Evolutionary conservation across 2,329 filamentous ascomycete genomes (phyloP).

Genomic region (Cladorrhinum sp.): DNA sequence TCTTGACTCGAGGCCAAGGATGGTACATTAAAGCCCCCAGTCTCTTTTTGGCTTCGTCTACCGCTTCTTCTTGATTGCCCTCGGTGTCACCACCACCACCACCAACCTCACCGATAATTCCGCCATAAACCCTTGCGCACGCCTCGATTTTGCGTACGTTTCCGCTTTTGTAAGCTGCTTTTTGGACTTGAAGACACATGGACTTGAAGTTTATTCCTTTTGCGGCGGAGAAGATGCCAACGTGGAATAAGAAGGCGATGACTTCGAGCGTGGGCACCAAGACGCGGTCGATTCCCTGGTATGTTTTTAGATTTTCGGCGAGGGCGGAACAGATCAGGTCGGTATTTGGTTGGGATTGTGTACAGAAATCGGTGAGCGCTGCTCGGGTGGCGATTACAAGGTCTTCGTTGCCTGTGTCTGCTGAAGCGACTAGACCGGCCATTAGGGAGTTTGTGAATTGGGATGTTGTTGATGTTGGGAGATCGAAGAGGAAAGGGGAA

Average conservation of each 20-base stretch:
- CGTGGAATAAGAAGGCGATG: conserved; percentile 72
- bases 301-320: conserved; percentile 50
- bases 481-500: conserved; percentile 43
- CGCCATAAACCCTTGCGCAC: conserved; percentile 75
- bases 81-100: too few relatives aligned
- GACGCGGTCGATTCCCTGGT: conserved; percentile 64
- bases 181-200: conserved; percentile 70
- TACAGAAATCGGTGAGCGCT: conserved; percentile 58
- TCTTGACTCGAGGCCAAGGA: conserved; percentile 74
- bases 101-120: conserved; percentile 48
- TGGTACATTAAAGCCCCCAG: conserved; percentile 72
- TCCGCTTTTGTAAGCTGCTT: conserved; percentile 76
- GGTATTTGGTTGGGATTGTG: conserved; percentile 38
- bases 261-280: conserved; percentile 75
- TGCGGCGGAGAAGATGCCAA: conserved; percentile 39
- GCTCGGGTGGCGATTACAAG: conserved; percentile 66
- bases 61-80: conserved; percentile 43
- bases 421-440: conserved; percentile 67
- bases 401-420: conserved; percentile 74
- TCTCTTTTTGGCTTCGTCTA: conserved; percentile 61
- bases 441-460: conserved; percentile 47
- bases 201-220: conserved; percentile 44
- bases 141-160: conserved; percentile 80
- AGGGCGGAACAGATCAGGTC: conserved; percentile 50
- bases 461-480: conserved; percentile 34